Percentiles rank a stretch among this genome's conserved stretches.
Evolutionary conservation across 2,329 filamentous ascomycete species (phyloP).

Genomic region (Moelleriella libera): DNA sequence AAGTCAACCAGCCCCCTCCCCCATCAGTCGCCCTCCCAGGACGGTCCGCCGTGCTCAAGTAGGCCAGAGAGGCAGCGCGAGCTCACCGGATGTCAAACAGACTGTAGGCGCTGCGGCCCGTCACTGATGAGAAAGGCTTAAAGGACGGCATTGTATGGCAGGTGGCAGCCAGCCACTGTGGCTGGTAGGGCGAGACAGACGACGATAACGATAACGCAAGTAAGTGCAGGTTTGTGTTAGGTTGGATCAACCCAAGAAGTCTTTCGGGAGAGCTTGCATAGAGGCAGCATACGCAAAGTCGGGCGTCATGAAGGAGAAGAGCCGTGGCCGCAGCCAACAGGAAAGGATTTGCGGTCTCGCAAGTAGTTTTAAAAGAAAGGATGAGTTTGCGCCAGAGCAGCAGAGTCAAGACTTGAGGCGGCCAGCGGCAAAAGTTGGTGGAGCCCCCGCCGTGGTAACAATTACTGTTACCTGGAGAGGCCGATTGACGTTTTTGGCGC

Average conservation of each 20-base stretch:
- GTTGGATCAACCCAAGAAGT: too few relatives aligned
- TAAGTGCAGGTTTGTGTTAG: too few relatives aligned
- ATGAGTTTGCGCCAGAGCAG: neutral
- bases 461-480: neutral
- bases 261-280: too few relatives aligned
- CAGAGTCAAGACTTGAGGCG: neutral
- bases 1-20: too few relatives aligned
- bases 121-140: constrained; percentile 39
- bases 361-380: too few relatives aligned
- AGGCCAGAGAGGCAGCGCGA: too few relatives aligned
- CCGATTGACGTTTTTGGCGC: constrained; percentile 1
- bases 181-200: neutral
- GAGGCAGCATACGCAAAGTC: too few relatives aligned
- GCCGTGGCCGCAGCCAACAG: too few relatives aligned
- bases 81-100: constrained; percentile 45
- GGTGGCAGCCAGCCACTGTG: neutral
- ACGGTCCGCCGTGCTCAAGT: too few relatives aligned
- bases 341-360: too few relatives aligned
- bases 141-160: constrained; percentile 35
- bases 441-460: constrained; percentile 2
- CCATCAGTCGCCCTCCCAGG: too few relatives aligned
- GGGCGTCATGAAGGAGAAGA: too few relatives aligned
- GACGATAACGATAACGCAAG: neutral
- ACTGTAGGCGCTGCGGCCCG: constrained; percentile 34
- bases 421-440: constrained; percentile 2